A percentile compares a stretch with the other conserved stretches of the same genome.
These are phyloP conservation scores for Lipomyces spencermartinsiae DNA, from an alignment of 805 yeast species.

Conservation along the genomic window DNA sequence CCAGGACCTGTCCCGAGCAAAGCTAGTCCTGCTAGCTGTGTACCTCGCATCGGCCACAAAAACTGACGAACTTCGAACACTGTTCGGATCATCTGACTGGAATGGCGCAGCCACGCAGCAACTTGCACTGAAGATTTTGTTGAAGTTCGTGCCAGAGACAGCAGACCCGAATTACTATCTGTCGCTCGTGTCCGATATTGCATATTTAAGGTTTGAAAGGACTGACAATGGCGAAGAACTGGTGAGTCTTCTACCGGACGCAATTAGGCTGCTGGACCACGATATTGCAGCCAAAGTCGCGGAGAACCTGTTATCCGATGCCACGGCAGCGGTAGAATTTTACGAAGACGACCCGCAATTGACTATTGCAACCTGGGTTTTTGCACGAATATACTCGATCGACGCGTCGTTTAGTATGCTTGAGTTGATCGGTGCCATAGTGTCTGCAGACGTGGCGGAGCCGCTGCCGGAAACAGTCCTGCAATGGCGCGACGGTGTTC, in stretches of 20 bases:
- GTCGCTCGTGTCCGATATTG: slow-evolving; percentile 29
- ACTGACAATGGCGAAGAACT: not conserved
- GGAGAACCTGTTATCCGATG: slow-evolving; percentile 11
- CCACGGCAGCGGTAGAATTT: slow-evolving; percentile 29
- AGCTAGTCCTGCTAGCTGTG: slow-evolving; percentile 8
- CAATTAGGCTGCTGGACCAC: slow-evolving; percentile 31
- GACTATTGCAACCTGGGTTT: slow-evolving; percentile 40
- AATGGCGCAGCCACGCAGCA: not conserved
- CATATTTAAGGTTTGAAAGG: slow-evolving; percentile 8
- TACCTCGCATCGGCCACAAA: slow-evolving; percentile 21
- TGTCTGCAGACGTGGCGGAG: slow-evolving; percentile 13
- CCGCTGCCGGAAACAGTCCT: slow-evolving; percentile 30
- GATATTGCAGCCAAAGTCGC: slow-evolving; percentile 27
- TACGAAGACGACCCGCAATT: slow-evolving; percentile 35
- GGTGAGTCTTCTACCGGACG: slow-evolving; percentile 18
- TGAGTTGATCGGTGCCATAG: slow-evolving; percentile 32
- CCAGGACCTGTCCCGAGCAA: not conserved
- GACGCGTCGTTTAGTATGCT: slow-evolving; percentile 39
- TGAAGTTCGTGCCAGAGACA: slow-evolving; percentile 45
- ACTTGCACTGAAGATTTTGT: slow-evolving; percentile 42
- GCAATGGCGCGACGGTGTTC: slow-evolving; percentile 45
- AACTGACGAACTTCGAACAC: slow-evolving; percentile 14
- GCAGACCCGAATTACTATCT: slow-evolving; percentile 39
- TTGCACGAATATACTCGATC: slow-evolving; percentile 41
- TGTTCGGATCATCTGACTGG: slow-evolving; percentile 21